Conservation (phyloP, 164 flowering plant genomes). For the Chimonanthus salicifolius region DNA sequence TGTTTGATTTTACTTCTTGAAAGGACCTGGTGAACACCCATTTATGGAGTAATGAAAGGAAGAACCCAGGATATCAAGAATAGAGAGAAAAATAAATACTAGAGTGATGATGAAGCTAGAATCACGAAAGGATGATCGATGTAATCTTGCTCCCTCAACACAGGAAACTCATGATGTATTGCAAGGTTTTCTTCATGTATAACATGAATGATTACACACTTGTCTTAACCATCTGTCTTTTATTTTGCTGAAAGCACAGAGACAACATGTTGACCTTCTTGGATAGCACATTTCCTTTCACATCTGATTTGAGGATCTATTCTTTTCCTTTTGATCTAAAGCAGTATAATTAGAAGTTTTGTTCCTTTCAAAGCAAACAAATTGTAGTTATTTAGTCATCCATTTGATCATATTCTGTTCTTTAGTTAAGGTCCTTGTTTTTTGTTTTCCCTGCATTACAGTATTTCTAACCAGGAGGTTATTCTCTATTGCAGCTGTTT, state of each 20-base stretch:
- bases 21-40: too few relatives aligned
- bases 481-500: slow-evolving; percentile 56
- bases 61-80: too few relatives aligned
- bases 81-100: too few relatives aligned
- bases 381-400: not conserved
- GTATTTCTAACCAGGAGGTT: slow-evolving; percentile 3
- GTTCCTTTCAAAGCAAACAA: not conserved
- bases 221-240: not conserved
- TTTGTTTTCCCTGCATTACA: not conserved
- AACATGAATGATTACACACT: not conserved
- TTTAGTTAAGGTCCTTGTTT: slow-evolving; percentile 1
- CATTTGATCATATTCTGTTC: not conserved
- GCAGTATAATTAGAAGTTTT: not conserved
- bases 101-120: too few relatives aligned
- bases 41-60: too few relatives aligned
- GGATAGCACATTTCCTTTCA: not conserved
- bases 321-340: not conserved
- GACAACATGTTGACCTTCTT: not conserved
- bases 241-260: not conserved
- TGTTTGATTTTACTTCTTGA: too few relatives aligned
- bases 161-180: too few relatives aligned
- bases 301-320: not conserved
- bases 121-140: too few relatives aligned
- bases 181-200: too few relatives aligned
- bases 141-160: too few relatives aligned